Evolutionary conservation across 768 basidiomycete species (phyloP).

Genomic region (Phaeotremella skinneri): DNA sequence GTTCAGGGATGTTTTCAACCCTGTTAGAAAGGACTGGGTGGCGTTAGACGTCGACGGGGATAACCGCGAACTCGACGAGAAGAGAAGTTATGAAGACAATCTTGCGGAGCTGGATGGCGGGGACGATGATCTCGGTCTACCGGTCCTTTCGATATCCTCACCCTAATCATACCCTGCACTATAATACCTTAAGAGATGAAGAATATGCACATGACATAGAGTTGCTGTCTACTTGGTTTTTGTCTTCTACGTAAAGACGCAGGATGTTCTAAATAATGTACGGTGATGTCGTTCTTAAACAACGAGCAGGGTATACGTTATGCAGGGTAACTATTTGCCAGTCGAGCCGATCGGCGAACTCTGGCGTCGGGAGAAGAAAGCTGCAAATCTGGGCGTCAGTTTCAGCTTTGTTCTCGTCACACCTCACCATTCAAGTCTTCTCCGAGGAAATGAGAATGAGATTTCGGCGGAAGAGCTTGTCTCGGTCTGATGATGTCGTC

Average conservation of each 20-base stretch:
- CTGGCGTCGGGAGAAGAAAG: neutral
- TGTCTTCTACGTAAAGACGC: neutral
- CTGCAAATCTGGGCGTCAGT: neutral
- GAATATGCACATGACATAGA: neutral
- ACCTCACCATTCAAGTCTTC: neutral
- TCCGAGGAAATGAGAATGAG: too few species aligned
- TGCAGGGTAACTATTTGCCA: neutral
- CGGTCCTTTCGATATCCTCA: constrained; percentile 1
- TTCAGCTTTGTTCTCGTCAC: too few species aligned
- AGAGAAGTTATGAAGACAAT: neutral
- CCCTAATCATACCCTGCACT: constrained; percentile 14
- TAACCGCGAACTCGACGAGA: neutral
- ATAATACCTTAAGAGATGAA: neutral
- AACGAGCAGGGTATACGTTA: neutral
- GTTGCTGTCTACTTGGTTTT: neutral
- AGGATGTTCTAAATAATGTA: too few species aligned
- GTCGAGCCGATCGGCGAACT: neutral
- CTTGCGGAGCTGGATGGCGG: neutral
- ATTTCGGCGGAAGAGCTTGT: too few species aligned
- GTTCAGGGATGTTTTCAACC: constrained; percentile 30
- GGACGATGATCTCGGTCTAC: neutral
- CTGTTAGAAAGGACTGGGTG: neutral
- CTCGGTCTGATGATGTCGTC: too few species aligned
- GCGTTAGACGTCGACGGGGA: neutral
- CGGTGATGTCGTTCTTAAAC: too few species aligned